Percentiles rank a stretch among this genome's conserved stretches.
Evolutionary conservation across 805 yeast species (phyloP).

Genomic region (Barnettozyma sp.): DNA sequence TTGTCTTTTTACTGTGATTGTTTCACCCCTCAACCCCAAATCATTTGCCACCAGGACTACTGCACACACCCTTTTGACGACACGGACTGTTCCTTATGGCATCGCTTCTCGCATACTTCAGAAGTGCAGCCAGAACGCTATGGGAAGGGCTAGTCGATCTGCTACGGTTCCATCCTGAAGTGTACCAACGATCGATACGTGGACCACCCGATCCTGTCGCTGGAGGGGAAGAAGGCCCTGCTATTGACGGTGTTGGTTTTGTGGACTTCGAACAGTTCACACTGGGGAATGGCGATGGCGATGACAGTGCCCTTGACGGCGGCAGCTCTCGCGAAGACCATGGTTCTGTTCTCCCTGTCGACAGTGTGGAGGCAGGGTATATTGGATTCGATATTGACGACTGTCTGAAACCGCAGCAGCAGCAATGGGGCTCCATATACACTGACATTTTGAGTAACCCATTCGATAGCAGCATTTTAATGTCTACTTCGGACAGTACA

Average conservation of each 20-base stretch:
- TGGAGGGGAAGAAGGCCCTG: no score
- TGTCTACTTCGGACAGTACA: no score
- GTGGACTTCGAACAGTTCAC: constrained; percentile 3
- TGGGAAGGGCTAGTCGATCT: constrained; percentile 2
- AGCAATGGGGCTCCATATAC: not conserved
- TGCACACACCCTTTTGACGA: not conserved
- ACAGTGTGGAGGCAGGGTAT: not conserved
- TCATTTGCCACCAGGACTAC: no score
- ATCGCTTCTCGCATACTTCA: not conserved
- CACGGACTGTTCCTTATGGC: not conserved
- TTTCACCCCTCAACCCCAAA: no score
- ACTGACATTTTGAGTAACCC: not conserved
- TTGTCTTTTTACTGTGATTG: no score
- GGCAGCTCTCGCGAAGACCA: no score
- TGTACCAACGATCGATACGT: not conserved
- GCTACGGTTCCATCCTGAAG: constrained; percentile 3
- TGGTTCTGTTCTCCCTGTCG: no score
- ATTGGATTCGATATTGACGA: constrained; percentile 1
- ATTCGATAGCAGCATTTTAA: no score
- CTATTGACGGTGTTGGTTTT: not conserved
- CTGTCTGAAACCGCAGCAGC: no score
- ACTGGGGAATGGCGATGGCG: no score
- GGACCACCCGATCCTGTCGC: no score
- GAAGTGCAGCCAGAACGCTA: not conserved
- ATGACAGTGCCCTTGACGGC: no score